These are phyloP conservation scores for Pachyrhizus erosus DNA, from an alignment of 306 rosid species.

Conservation along the genomic window DNA sequence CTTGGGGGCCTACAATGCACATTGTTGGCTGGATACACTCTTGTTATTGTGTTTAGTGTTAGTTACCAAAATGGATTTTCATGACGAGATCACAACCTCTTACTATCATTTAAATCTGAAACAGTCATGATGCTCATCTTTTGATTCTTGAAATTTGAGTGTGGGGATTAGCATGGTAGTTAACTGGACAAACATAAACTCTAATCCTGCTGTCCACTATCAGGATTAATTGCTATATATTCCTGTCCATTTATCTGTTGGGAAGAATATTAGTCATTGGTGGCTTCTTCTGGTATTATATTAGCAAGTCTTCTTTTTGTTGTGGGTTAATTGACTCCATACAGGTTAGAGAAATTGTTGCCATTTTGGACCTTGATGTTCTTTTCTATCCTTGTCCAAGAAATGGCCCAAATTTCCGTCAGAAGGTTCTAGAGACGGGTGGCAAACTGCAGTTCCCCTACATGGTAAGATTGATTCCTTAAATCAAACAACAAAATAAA, in stretches of 20 bases:
- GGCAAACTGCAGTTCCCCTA: conserved; percentile 95
- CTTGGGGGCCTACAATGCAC: neutral
- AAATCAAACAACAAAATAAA: conserved; percentile 18
- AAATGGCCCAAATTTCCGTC: conserved; percentile 89
- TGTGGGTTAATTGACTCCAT: conserved; percentile 42
- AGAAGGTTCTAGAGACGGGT: conserved; percentile 86
- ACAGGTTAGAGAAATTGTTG: conserved; percentile 95
- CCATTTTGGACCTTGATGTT: conserved; percentile 93
- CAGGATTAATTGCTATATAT: neutral
- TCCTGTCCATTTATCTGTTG: neutral
- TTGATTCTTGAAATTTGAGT: conserved; percentile 31
- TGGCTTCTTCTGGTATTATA: conserved; percentile 24
- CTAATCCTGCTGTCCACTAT: neutral
- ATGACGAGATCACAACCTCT: neutral
- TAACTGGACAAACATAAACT: neutral
- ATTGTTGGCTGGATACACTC: neutral
- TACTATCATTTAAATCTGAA: neutral
- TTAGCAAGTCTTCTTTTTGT: neutral
- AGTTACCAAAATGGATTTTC: conserved; percentile 7
- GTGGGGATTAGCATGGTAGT: neutral
- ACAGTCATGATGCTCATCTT: neutral
- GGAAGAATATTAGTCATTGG: neutral
- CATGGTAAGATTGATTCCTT: conserved; percentile 69
- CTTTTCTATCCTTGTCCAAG: conserved; percentile 92
- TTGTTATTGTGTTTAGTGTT: neutral